Conservation (phyloP, 2,329 filamentous ascomycete genomes). For the Botrytis sinoallii region DNA sequence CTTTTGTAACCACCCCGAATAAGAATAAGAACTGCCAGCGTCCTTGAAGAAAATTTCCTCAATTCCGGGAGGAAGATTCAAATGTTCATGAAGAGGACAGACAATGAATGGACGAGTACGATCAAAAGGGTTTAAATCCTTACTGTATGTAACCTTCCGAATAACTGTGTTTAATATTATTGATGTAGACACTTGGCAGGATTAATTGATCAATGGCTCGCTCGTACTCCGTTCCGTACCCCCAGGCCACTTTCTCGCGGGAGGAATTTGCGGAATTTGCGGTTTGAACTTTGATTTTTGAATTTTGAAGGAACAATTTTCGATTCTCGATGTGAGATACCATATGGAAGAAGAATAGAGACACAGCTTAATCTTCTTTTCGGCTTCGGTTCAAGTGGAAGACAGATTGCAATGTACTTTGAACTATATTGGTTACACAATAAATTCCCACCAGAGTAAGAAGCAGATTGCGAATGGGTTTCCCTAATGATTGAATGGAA, state of each 20-base stretch:
- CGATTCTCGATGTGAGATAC: too few relatives aligned
- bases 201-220: neutral
- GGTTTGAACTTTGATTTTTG: neutral
- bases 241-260: neutral
- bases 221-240: neutral
- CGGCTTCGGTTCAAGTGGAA: constrained; percentile 23
- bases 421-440: constrained; percentile 41
- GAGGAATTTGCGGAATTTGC: neutral
- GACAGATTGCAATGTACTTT: constrained; percentile 35
- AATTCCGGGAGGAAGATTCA: constrained; percentile 7
- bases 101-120: neutral
- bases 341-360: neutral
- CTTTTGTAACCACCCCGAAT: neutral
- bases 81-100: constrained; percentile 8
- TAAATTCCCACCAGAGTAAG: constrained; percentile 46
- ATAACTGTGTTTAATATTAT: neutral
- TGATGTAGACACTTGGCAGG: constrained; percentile 12
- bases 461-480: constrained; percentile 49
- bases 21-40: constrained; percentile 18
- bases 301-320: neutral
- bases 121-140: neutral
- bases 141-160: neutral
- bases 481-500: constrained; percentile 47
- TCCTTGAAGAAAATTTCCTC: constrained; percentile 4
- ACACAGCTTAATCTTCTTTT: neutral